Percentiles rank a stretch among this genome's conserved stretches.
Evolutionary conservation across 352 stramenopile genomes (phyloP).

Genomic region (Pythium pyrilobum): DNA sequence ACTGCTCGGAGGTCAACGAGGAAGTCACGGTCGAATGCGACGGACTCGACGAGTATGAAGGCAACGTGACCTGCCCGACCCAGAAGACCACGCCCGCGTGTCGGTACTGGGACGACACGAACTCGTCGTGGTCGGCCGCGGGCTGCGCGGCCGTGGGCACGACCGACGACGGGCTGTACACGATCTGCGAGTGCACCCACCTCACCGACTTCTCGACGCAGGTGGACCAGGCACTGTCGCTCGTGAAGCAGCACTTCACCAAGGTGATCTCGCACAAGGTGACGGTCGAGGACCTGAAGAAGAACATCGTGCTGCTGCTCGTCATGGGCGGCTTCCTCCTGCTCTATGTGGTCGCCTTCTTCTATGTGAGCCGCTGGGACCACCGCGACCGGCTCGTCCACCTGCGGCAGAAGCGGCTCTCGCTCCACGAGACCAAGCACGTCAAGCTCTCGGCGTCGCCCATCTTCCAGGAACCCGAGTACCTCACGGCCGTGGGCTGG

Average conservation of each 20-base stretch:
- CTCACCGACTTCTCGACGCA: constrained; percentile 71
- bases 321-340: constrained; percentile 47
- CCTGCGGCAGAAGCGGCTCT: constrained; percentile 29
- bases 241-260: constrained; percentile 57
- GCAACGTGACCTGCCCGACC: constrained; percentile 43
- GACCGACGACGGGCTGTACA: constrained; percentile 58
- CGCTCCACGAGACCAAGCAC: constrained; percentile 38
- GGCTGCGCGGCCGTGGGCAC: constrained; percentile 47
- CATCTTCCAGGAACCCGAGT: constrained; percentile 55
- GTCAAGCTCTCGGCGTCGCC: constrained; percentile 45
- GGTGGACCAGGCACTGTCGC: constrained; percentile 46
- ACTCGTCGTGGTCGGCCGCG: constrained; percentile 48
- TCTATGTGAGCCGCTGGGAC: constrained; percentile 66
- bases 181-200: constrained; percentile 68
- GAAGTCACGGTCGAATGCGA: constrained; percentile 41
- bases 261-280: constrained; percentile 50
- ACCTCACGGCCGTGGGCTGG: constrained; percentile 40
- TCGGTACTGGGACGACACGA: constrained; percentile 48
- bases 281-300: constrained; percentile 45
- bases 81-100: constrained; percentile 31
- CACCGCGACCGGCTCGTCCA: constrained; percentile 30
- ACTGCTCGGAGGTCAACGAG: constrained; percentile 36
- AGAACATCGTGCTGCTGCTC: constrained; percentile 52
- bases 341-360: constrained; percentile 41
- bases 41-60: constrained; percentile 38